Evolutionary conservation across 768 basidiomycete genomes (phyloP), one percentile per base, ranked within the genome.

Genomic region (Boletus sp.): DNA sequence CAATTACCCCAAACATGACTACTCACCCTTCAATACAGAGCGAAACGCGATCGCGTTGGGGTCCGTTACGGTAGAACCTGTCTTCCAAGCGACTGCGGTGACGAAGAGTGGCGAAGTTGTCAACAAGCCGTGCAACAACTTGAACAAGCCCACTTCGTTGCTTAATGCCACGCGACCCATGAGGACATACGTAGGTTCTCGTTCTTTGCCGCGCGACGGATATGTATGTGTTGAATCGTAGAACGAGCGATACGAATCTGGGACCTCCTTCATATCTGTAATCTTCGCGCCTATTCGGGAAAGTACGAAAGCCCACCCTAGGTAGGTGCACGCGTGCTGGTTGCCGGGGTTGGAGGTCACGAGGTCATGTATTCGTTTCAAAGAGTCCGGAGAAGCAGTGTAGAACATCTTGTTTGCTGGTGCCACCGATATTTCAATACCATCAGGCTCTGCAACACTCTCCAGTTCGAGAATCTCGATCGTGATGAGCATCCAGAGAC

Each of bases 281-380:
- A 77, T 80, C 48, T 77, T 75, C 13, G 74, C 65, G 19, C 75
- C 67, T n/a, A 90, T 65, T 32, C 84, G 79, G 11, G 85, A 85
- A 4, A 96, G 79, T 1, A 94, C 81, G 64, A 85, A 91, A 0
- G 93, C 79, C 95, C 95, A 98, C 0, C 85, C 85, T 7, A 94
- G 75, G 61, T 89, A 87, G 5, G 86, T 79, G 59, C 85, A 84
- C 0, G 82, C 77, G 62, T 84, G 84, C 58, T 89, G 85, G 60
- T 82, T 81, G 50, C 82, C 77, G 1, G 78, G 68, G 47, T 88
- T 77, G 1, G 80, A 75, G 5, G 76, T 77, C 34, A 92, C 81
- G 23, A 90, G 71, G 35, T 83, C 76, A 65, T 93, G 89, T 47
- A 93, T 79, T 39, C 77, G 75, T 60, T 78, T 77, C 30, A 93